Conservation (phyloP, 768 basidiomycete species). For the Tricholoma terreum region DNA sequence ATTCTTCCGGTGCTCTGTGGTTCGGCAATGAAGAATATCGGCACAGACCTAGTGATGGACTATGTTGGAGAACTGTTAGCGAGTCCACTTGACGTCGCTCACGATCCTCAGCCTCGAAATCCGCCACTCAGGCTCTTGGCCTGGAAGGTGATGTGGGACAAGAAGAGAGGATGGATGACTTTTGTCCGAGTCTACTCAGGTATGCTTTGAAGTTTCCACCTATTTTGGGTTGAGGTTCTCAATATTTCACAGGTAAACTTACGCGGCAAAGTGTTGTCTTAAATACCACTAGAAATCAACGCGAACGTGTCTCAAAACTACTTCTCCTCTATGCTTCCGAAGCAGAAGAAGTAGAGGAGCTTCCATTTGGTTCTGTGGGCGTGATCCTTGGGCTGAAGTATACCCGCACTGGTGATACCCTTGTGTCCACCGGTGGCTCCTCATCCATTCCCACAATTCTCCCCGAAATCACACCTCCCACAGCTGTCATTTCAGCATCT, state of each 20-base stretch:
- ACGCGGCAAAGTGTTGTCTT: slow-evolving; percentile 57
- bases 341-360: slow-evolving; percentile 69
- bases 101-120: slow-evolving; percentile 41
- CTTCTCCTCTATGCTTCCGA: slow-evolving; percentile 77
- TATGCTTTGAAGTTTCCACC: slow-evolving; percentile 24
- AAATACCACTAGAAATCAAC: slow-evolving; percentile 65
- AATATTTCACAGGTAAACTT: slow-evolving; percentile 53
- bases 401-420: slow-evolving; percentile 86
- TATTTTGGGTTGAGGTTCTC: not conserved
- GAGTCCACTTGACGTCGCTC: slow-evolving; percentile 65
- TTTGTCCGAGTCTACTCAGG: slow-evolving; percentile 89
- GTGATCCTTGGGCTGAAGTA: slow-evolving; percentile 80
- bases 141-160: slow-evolving; percentile 91
- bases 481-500: slow-evolving; percentile 83
- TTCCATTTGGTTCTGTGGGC: slow-evolving; percentile 81
- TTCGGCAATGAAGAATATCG: slow-evolving; percentile 76
- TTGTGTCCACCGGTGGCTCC: slow-evolving; percentile 52
- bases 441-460: slow-evolving; percentile 39
- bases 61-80: slow-evolving; percentile 79
- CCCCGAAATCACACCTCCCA: slow-evolving; percentile 69
- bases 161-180: slow-evolving; percentile 85
- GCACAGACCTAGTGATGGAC: slow-evolving; percentile 78
- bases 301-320: slow-evolving; percentile 72
- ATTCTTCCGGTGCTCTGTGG: slow-evolving; percentile 82
- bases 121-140: slow-evolving; percentile 63